phyloP scores from a whole-genome alignment of 192 early-diverging fungal genomes.

The Coemansia sp. region DNA sequence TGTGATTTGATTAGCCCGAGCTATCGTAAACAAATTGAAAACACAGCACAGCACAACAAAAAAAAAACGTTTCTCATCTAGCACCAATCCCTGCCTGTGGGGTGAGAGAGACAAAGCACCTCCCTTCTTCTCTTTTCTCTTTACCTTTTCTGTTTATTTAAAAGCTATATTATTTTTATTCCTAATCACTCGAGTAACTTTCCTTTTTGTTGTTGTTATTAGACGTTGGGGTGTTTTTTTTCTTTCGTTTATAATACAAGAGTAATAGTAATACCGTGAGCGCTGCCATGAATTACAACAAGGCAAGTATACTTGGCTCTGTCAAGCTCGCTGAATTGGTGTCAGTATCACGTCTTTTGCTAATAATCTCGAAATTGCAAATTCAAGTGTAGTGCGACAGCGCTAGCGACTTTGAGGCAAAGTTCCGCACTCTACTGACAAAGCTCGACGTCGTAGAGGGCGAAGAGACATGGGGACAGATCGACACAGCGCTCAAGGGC shows the following conservation, averaged over 20 bases:
- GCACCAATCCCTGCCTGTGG: background rate
- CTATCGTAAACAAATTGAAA: constrained; percentile 9
- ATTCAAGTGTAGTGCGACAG: constrained; percentile 47
- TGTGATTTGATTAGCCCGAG: background rate
- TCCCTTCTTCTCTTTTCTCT: background rate
- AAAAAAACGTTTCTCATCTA: background rate
- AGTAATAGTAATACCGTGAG: background rate
- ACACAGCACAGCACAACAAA: too few relatives aligned
- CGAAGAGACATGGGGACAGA: constrained; percentile 71
- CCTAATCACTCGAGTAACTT: too few relatives aligned
- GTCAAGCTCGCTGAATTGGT: too few relatives aligned
- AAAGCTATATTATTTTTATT: too few relatives aligned
- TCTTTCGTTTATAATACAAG: background rate
- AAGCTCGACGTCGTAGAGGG: constrained; percentile 60
- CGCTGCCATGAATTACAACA: constrained; percentile 50
- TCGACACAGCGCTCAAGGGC: constrained; percentile 63
- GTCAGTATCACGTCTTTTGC: constrained; percentile 6
- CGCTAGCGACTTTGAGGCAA: constrained; percentile 50
- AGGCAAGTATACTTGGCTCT: constrained; percentile 20
- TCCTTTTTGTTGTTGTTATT: too few relatives aligned
- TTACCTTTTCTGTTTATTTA: constrained; percentile 7
- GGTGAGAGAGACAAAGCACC: too few relatives aligned
- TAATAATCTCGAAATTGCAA: constrained; percentile 1
- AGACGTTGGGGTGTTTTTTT: constrained; percentile 2
- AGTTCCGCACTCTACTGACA: constrained; percentile 37